Evolutionary conservation across 768 basidiomycete species (phyloP).

Genomic region (Mycena sanguinolenta): DNA sequence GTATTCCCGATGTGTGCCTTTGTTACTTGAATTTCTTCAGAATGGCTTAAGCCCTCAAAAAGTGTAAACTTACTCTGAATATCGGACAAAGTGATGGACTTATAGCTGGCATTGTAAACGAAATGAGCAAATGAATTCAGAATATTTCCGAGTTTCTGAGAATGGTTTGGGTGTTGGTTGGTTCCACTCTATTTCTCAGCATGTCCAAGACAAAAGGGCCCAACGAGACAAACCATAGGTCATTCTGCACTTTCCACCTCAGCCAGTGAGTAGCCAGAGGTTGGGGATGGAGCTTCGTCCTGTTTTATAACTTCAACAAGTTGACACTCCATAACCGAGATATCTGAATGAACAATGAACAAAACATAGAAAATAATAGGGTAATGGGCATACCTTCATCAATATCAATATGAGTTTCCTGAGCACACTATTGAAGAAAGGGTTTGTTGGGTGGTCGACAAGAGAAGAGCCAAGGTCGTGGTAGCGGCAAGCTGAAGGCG

Average conservation of each 20-base stretch:
- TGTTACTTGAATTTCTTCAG: background rate
- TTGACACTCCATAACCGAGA: slow-evolving; percentile 10
- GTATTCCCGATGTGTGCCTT: background rate
- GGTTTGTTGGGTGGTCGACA: no score
- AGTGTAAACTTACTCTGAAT: slow-evolving; percentile 15
- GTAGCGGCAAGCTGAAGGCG: no score
- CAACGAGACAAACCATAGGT: slow-evolving; percentile 22
- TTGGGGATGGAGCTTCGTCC: background rate
- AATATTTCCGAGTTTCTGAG: slow-evolving; percentile 22
- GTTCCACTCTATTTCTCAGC: slow-evolving; percentile 33
- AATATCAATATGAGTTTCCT: slow-evolving; percentile 2
- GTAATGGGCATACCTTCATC: background rate
- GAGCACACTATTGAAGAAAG: no score
- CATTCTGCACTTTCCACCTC: background rate
- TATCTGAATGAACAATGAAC: background rate
- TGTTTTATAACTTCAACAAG: slow-evolving; percentile 5
- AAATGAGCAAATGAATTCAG: slow-evolving; percentile 30
- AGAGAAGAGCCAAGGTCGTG: no score
- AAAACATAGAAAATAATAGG: no score
- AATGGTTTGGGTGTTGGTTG: slow-evolving; percentile 23
- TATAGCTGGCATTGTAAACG: slow-evolving; percentile 16
- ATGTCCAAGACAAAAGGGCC: slow-evolving; percentile 12
- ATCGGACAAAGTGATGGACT: slow-evolving; percentile 20
- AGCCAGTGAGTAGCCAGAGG: slow-evolving; percentile 9
- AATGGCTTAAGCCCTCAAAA: background rate